Percentiles rank a stretch among this genome's conserved stretches.
phyloP scores from a whole-genome alignment of 2,329 filamentous ascomycete genomes.

The Colletotrichum simmondsii region DNA sequence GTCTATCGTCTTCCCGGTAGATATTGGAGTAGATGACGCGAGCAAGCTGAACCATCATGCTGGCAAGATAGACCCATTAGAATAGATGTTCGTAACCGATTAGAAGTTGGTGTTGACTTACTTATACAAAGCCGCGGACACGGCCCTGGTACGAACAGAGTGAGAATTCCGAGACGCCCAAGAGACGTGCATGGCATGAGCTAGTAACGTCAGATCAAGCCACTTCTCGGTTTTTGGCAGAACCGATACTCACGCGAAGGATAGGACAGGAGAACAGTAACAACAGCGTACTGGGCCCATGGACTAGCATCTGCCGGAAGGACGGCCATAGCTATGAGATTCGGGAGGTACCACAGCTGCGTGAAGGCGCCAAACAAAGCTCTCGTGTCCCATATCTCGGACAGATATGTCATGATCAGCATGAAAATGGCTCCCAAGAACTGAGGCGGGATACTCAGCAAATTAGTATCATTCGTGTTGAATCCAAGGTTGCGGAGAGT shows the following conservation, averaged over 20 bases:
- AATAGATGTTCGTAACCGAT: too few relatives aligned
- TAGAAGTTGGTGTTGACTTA: background rate
- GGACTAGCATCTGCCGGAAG: slow-evolving; percentile 41
- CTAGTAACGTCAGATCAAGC: slow-evolving; percentile 34
- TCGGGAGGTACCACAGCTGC: slow-evolving; percentile 47
- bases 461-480: slow-evolving; percentile 61
- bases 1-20: slow-evolving; percentile 58
- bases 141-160: slow-evolving; percentile 69
- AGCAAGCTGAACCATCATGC: slow-evolving; percentile 57
- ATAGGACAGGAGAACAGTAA: slow-evolving; percentile 46
- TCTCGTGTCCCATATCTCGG: slow-evolving; percentile 43
- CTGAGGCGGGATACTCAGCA: slow-evolving; percentile 33
- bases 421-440: slow-evolving; percentile 33
- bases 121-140: slow-evolving; percentile 73
- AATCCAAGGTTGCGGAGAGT: slow-evolving; percentile 40
- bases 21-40: slow-evolving; percentile 59
- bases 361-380: slow-evolving; percentile 43
- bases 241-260: slow-evolving; percentile 40
- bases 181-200: slow-evolving; percentile 59
- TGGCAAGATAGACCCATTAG: slow-evolving; percentile 19
- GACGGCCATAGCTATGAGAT: slow-evolving; percentile 44
- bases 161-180: slow-evolving; percentile 69
- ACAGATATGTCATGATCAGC: slow-evolving; percentile 43
- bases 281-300: slow-evolving; percentile 44
- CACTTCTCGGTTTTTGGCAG: slow-evolving; percentile 37